These are phyloP conservation scores for Plectosphaerella cucumerina DNA, from an alignment of 2,329 filamentous ascomycete species.

Conservation along the genomic window DNA sequence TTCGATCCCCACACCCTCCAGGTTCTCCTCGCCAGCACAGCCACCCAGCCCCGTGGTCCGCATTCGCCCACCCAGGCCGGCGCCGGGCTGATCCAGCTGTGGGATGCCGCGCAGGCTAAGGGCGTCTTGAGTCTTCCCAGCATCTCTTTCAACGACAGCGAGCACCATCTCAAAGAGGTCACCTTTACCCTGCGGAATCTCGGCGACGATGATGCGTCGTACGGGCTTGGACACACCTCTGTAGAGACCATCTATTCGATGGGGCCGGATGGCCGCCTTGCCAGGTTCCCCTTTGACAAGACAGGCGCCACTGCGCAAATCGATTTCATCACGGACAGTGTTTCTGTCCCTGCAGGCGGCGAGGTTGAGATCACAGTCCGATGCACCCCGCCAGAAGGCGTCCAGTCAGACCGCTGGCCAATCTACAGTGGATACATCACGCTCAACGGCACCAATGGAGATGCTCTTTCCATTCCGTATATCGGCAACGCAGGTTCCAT, in stretches of 20 bases:
- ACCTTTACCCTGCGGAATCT: conserved; percentile 55
- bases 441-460: conserved; percentile 33
- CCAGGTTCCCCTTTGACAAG: conserved; percentile 41
- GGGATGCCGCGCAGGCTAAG: conserved; percentile 52
- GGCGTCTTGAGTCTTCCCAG: conserved; percentile 49
- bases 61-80: conserved; percentile 49
- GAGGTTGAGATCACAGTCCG: conserved; percentile 40
- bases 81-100: conserved; percentile 55
- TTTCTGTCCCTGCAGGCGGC: conserved; percentile 38
- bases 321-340: conserved; percentile 31
- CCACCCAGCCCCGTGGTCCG: conserved; percentile 34
- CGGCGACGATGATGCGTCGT: conserved; percentile 42
- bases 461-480: conserved; percentile 34
- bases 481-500: conserved; percentile 32
- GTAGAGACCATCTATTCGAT: conserved; percentile 17
- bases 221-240: conserved; percentile 37
- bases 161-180: conserved; percentile 43
- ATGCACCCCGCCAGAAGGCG: conserved; percentile 32
- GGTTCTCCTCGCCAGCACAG: conserved; percentile 43
- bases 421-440: conserved; percentile 38
- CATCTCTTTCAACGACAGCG: conserved; percentile 61
- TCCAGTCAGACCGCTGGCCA: conserved; percentile 30
- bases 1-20: conserved; percentile 44
- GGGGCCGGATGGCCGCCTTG: background rate
- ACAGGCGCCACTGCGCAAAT: conserved; percentile 35